Percentiles rank a stretch among this genome's conserved stretches.
Conservation (phyloP, 1,284 basidiomycete species). For the Chalciporus sp. region DNA sequence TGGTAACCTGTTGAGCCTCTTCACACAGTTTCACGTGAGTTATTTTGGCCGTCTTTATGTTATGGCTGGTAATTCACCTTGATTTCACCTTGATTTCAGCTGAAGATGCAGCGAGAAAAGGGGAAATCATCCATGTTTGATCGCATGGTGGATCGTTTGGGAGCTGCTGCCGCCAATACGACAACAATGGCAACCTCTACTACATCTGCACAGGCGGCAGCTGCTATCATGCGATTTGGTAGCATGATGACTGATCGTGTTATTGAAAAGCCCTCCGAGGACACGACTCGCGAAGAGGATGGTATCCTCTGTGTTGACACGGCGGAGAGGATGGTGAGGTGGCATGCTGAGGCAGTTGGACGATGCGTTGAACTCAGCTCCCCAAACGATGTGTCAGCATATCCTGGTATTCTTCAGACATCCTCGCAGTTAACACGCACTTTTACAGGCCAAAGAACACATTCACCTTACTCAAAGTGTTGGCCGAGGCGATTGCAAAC, state of each 20-base stretch:
- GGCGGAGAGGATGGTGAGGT: slow-evolving; percentile 89
- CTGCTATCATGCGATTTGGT: slow-evolving; percentile 80
- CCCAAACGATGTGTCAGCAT: slow-evolving; percentile 77
- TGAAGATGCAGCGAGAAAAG: slow-evolving; percentile 65
- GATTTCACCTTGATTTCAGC: slow-evolving; percentile 42
- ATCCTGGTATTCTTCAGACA: not conserved
- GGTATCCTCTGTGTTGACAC: slow-evolving; percentile 75
- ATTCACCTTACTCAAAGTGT: slow-evolving; percentile 81
- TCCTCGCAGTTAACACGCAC: slow-evolving; percentile 1
- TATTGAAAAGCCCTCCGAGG: slow-evolving; percentile 61
- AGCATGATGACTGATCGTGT: slow-evolving; percentile 63
- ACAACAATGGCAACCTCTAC: slow-evolving; percentile 59
- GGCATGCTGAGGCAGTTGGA: slow-evolving; percentile 95
- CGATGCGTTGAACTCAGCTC: slow-evolving; percentile 87
- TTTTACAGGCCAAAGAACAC: slow-evolving; percentile 84
- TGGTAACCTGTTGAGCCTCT: slow-evolving; percentile 70
- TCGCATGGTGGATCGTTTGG: slow-evolving; percentile 90
- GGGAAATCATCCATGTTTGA: slow-evolving; percentile 89
- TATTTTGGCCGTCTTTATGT: slow-evolving; percentile 4
- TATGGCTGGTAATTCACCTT: slow-evolving; percentile 12
- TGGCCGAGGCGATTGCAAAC: slow-evolving; percentile 87
- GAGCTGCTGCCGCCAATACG: slow-evolving; percentile 72
- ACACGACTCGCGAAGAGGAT: slow-evolving; percentile 77
- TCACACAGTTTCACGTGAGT: slow-evolving; percentile 89
- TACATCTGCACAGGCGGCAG: slow-evolving; percentile 79